phyloP scores from a whole-genome alignment of 1,284 basidiomycete species.

The Thelephora terrestris region DNA sequence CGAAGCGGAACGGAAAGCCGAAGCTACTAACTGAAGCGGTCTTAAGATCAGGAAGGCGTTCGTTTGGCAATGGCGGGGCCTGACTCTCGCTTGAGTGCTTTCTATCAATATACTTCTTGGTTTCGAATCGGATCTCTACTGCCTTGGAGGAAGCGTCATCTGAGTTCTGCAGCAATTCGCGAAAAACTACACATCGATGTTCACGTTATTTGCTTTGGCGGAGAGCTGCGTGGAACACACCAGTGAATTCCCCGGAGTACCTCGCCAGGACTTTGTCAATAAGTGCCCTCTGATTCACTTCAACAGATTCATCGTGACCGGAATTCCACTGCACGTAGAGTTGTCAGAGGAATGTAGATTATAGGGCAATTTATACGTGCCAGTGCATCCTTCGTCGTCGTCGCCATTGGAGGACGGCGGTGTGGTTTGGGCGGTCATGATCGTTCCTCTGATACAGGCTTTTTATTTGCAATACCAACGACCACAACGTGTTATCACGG shows the following conservation, averaged over 20 bases:
- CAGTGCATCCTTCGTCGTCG: too few relatives aligned
- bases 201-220: background rate
- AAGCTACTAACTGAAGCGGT: slow-evolving; percentile 31
- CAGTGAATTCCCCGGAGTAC: slow-evolving; percentile 90
- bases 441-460: too few relatives aligned
- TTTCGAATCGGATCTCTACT: slow-evolving; percentile 80
- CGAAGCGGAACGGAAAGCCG: background rate
- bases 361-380: too few relatives aligned
- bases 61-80: slow-evolving; percentile 2
- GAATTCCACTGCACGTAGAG: slow-evolving; percentile 43
- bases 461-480: too few relatives aligned
- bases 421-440: too few relatives aligned
- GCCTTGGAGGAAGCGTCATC: slow-evolving; percentile 83
- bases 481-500: too few relatives aligned
- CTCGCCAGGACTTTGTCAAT: slow-evolving; percentile 92
- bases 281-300: slow-evolving; percentile 91
- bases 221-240: slow-evolving; percentile 21
- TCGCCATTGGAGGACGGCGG: too few relatives aligned
- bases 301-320: slow-evolving; percentile 76
- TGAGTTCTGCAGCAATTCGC: slow-evolving; percentile 90
- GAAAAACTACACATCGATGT: slow-evolving; percentile 47
- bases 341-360: too few relatives aligned
- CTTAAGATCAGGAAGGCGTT: slow-evolving; percentile 50
- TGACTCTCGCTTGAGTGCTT: slow-evolving; percentile 19
- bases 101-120: slow-evolving; percentile 41